Base-by-base conservation (phyloP, 1,284 basidiomycete genomes). In the Tylopilus sp. region DNA sequence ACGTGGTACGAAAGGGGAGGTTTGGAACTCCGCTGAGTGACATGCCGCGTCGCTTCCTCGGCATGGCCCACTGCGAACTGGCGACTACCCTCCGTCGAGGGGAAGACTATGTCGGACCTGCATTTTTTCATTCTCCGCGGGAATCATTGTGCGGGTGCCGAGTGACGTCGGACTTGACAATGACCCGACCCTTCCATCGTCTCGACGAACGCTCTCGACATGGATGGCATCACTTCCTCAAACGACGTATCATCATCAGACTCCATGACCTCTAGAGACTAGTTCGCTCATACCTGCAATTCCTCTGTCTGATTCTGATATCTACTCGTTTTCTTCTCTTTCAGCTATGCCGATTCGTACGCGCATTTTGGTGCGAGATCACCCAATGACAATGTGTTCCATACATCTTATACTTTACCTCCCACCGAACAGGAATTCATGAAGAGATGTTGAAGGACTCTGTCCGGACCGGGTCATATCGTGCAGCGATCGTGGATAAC, bases 391-490 rank as follows among this genome's bases (percentile, higher is more conserved):
- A 11, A 49, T 41, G 8, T 42, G 8, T 43, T 46, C 25, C 36
- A 29, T 23, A 2, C 38, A 41, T 49, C 50, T 54, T 18, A 55
- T 51, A 38, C 10, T 2, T 5, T 40, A 39, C 37, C 40, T 49
- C 34, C 55, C 39, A 43, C 36, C 30, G 7, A 31, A 46, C 58
- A 92, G 92, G 91, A 55, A 97, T 97, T 62, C 94, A 97, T 71
- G 95, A 97, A 74, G 97, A 99, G 75, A 99, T 99, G 97, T 75
- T 99, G 69, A 99, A 99, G 74, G 97, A 99, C 73, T 75, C 79
- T 47, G 94, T 99, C 57, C 89, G 97, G 56, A 99, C 97, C 36
- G 83, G 92, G 33, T 92, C 92, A 40, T 99, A 99, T 81, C 89
- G 92, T 58, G 82, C 88, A 54, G 92, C 94, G 52, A 99, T 99